Base-by-base conservation (phyloP, 129 eudicot genomes). In the Centella asiatica region DNA sequence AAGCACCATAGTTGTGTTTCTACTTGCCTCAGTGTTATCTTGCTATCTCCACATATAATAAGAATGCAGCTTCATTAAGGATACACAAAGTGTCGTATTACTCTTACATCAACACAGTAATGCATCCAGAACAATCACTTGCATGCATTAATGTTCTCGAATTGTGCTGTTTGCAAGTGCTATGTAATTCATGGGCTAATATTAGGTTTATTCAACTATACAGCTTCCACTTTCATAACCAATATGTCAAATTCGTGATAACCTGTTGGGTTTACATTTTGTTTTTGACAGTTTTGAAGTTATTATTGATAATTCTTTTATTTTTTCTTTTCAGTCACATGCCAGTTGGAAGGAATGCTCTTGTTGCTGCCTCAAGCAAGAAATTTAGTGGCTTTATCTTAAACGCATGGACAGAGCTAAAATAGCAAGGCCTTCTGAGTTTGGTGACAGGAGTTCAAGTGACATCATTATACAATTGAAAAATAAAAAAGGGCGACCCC, bases 381-480 rank as follows among this genome's bases (percentile, higher is more conserved):
- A 80, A 68, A 59, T 62, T 73, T 69, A 52, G 8, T 62, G 66
- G 28, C 48, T 42, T 48, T 44, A 12, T 44, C 50, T 60, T 69
- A 63, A 60, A 72, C 77, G 52, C 74, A 87, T 87, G 95, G 95
- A 81, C 65, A 69, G 65, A 50, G 69, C 49, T 19, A 66, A 5
- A 46, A 56, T 64, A 47, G 40, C 68, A 19, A 47, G 52, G 29
- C 61, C 76, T 31, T 62, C 40, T 56, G 62, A 56, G 63, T 64
- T 81, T 49, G 81, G 75, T 65, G 95, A 87, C 72, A 62, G 51
- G 62, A 71, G 34, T 48, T 70, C 83, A 2, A 77, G 88, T 60
- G 96, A 88, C 60, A 44, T 84, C 37, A 64, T 66, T 15, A 28
- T 88, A 63, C 70, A 68, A 67, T 72, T 88, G 70, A 88, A 68